Evolutionary conservation across 2,329 filamentous ascomycete species (phyloP).

Genomic region (Colletotrichum graminicola): DNA sequence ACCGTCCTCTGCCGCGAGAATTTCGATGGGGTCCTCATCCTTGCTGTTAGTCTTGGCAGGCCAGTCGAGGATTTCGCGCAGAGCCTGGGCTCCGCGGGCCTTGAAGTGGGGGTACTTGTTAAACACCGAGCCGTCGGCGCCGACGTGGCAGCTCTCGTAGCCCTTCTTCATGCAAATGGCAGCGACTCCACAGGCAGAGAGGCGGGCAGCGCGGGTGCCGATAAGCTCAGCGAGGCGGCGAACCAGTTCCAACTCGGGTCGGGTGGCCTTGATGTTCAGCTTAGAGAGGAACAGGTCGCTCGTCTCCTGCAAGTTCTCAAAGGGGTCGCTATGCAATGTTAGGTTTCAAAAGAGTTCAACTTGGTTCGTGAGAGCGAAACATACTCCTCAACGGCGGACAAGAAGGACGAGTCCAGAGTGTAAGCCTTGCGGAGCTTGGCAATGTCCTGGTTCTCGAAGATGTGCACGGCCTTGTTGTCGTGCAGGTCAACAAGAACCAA

Average conservation of each 20-base stretch:
- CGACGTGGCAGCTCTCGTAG: slow-evolving; percentile 89
- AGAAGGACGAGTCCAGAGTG: slow-evolving; percentile 91
- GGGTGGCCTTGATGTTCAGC: slow-evolving; percentile 77
- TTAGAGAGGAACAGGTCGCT: slow-evolving; percentile 83
- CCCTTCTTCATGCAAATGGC: slow-evolving; percentile 98
- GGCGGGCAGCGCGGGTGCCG: slow-evolving; percentile 90
- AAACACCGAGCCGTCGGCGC: slow-evolving; percentile 96
- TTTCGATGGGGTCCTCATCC: slow-evolving; percentile 88
- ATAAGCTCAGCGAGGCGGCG: slow-evolving; percentile 93
- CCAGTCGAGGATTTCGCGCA: slow-evolving; percentile 97
- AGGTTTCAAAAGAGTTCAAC: slow-evolving; percentile 19
- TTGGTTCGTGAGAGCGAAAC: slow-evolving; percentile 48
- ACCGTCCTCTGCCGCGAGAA: slow-evolving; percentile 92
- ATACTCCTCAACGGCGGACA: slow-evolving; percentile 90
- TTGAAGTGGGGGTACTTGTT: slow-evolving; percentile 99
- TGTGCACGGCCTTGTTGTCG: slow-evolving; percentile 77
- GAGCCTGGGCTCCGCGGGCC: slow-evolving; percentile 85
- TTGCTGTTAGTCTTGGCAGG: slow-evolving; percentile 75
- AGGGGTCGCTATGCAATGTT: slow-evolving; percentile 76
- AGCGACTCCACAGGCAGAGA: slow-evolving; percentile 94
- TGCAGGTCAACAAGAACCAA: slow-evolving; percentile 87
- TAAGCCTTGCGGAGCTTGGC: slow-evolving; percentile 86
- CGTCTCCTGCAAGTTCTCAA: slow-evolving; percentile 94
- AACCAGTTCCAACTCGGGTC: slow-evolving; percentile 87
- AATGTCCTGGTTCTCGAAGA: slow-evolving; percentile 89